Base-by-base conservation (phyloP, 2,329 filamentous ascomycete species). In the Sclerotinia subarctica region DNA sequence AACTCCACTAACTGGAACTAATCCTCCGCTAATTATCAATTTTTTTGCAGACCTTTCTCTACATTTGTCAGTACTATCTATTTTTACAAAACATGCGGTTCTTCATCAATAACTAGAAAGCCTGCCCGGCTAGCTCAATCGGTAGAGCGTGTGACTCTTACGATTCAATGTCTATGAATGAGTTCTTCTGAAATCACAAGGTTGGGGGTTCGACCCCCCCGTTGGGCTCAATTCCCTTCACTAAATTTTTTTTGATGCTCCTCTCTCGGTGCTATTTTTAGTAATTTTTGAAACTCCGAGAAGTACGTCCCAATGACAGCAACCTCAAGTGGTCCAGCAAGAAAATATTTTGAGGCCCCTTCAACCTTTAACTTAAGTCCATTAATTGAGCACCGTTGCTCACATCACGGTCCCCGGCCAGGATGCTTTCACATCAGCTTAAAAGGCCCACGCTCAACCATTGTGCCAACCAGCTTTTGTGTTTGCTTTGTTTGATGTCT, bases 141-240 rank as follows among this genome's bases (percentile, higher is more conserved):
- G 74, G 74, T 75, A 74, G 74, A 75, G 74, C 74, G 73, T 75
- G 72, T 73, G 74, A 70, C 73, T 75, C 73, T 75, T 73, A 75
- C 32, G 63, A 57, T 62, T 42, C 54, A 35, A 11, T 49, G 49
- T 49, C 29, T 24, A 62, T 35, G 54, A 57, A 62, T 35, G 54
- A 57, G 54, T 57, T 57, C 58, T 35, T 49, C 24, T 62, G 44
- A 62, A 49, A 62, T 44, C 58, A 44, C 58, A 62, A 62, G 58
- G 58, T 62, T 62, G 58, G 38, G 58, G 38, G 58, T 62, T 62
- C 58, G 58, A 62, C 38, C 58, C 58, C 38, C 58, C 24, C 58
- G 38, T 62, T 42, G 58, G 58, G 58, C 58, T 60, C 57, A 60
- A 60, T 60, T 35, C 57, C 42, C 57, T 60, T 60, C 42, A 35